These are phyloP conservation scores for Trichoderma koningii DNA, from an alignment of 2,329 filamentous ascomycete species.

Conservation along the genomic window DNA sequence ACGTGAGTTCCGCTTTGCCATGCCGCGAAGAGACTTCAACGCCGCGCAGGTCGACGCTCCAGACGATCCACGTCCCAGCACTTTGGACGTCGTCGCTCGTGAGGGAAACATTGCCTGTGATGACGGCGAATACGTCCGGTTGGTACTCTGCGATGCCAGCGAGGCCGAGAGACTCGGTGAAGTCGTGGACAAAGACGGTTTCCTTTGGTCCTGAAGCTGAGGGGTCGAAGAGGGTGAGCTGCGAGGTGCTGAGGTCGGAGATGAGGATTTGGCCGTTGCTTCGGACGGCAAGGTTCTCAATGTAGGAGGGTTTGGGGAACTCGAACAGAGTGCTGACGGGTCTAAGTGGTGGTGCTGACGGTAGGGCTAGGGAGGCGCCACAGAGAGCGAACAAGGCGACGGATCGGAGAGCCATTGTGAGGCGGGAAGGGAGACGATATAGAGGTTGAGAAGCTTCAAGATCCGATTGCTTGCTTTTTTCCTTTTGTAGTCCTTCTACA, in stretches of 20 bases:
- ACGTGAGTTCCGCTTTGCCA: not conserved
- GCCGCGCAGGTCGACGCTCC: conserved; percentile 31
- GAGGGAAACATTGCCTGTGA: conserved; percentile 33
- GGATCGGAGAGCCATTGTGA: not conserved
- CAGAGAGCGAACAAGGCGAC: conserved; percentile 7
- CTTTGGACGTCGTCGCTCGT: conserved; percentile 25
- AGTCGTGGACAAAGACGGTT: conserved; percentile 36
- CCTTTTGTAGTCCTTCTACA: no score
- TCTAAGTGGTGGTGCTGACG: not conserved
- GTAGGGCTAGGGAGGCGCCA: conserved; percentile 12
- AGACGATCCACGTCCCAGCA: conserved; percentile 33
- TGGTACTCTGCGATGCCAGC: conserved; percentile 42
- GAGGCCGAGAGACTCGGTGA: conserved; percentile 34
- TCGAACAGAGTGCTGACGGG: conserved; percentile 21
- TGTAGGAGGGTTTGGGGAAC: conserved; percentile 23
- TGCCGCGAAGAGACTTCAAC: conserved; percentile 31
- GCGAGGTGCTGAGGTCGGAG: conserved; percentile 36
- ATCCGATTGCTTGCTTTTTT: not conserved
- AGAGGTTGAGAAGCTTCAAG: no score
- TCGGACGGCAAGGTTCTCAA: conserved; percentile 43
- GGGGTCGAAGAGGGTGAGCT: conserved; percentile 41
- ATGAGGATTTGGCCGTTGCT: conserved; percentile 43
- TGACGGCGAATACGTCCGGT: conserved; percentile 40
- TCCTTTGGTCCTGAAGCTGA: conserved; percentile 19
- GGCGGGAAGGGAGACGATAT: not conserved